Conservation (phyloP, 208 protist species). For the Acanthamoeba quina region DNA sequence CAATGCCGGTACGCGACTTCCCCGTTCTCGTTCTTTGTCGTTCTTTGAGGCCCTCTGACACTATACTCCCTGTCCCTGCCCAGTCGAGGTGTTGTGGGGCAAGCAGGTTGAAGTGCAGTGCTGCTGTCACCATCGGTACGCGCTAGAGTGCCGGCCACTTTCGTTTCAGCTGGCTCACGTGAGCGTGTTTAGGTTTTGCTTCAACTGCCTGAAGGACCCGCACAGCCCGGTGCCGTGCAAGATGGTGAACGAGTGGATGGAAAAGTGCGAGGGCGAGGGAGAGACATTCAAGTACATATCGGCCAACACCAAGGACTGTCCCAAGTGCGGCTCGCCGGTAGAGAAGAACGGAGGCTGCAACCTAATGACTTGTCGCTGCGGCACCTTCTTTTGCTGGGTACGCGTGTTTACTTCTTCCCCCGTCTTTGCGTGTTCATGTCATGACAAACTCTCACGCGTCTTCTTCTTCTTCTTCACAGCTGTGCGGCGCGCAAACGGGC, state of each 20-base stretch:
- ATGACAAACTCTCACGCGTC: neutral
- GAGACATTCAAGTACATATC: conserved; percentile 63
- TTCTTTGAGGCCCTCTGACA: neutral
- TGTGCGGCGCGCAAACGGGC: conserved; percentile 45
- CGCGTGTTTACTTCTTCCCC: neutral
- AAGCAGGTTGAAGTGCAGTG: conserved; percentile 70
- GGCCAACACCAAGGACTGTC: conserved; percentile 64
- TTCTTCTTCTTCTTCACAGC: neutral
- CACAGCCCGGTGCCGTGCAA: conserved; percentile 51
- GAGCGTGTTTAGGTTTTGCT: neutral
- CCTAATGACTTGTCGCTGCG: conserved; percentile 59
- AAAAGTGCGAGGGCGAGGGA: conserved; percentile 57
- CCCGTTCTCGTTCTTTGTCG: neutral
- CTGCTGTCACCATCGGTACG: conserved; percentile 1
- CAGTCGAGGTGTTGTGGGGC: conserved; percentile 18
- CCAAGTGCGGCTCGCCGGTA: conserved; percentile 31
- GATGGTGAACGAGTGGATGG: conserved; percentile 13
- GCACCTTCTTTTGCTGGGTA: conserved; percentile 54
- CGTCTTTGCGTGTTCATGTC: neutral
- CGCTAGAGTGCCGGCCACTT: neutral
- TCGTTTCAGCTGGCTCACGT: neutral
- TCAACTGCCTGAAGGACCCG: conserved; percentile 30
- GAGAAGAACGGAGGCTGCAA: conserved; percentile 69
- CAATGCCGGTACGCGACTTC: conserved; percentile 5
- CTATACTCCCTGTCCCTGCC: neutral